Percentiles rank a stretch among this genome's conserved stretches.
Conservation (phyloP, 305 asterid genomes). For the Fraxinus nigra region DNA sequence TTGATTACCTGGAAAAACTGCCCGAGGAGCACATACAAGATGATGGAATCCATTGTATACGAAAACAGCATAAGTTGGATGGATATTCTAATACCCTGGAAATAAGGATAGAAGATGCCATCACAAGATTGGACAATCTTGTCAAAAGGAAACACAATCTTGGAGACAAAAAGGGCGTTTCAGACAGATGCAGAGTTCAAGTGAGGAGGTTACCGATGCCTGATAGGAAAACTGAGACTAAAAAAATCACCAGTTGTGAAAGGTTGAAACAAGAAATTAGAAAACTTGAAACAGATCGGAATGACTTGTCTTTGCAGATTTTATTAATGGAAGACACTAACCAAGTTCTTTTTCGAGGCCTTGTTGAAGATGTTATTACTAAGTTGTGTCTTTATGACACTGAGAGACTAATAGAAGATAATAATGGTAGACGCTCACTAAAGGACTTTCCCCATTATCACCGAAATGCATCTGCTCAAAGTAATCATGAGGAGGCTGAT, state of each 20-base stretch:
- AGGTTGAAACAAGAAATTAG: slow-evolving; percentile 26
- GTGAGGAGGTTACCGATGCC: slow-evolving; percentile 12
- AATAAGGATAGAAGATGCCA: slow-evolving; percentile 34
- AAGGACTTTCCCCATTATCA: neutral
- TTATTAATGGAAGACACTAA: slow-evolving; percentile 45
- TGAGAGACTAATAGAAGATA: neutral
- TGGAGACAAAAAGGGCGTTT: slow-evolving; percentile 9
- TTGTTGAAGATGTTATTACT: slow-evolving; percentile 21
- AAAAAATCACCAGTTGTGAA: neutral
- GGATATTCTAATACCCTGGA: slow-evolving; percentile 29
- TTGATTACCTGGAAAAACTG: slow-evolving; percentile 16
- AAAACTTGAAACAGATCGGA: slow-evolving; percentile 34
- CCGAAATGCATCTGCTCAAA: neutral
- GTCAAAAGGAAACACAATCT: slow-evolving; percentile 22
- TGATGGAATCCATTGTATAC: slow-evolving; percentile 29
- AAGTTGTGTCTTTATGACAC: slow-evolving; percentile 5
- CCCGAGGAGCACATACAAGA: slow-evolving; percentile 23
- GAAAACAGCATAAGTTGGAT: slow-evolving; percentile 29
- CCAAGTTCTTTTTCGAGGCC: slow-evolving; percentile 33
- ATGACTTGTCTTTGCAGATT: slow-evolving; percentile 32
- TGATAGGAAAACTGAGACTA: slow-evolving; percentile 3
- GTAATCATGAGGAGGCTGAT: neutral
- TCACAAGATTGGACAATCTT: slow-evolving; percentile 35
- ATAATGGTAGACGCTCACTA: neutral
- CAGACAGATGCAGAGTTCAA: neutral